Base-by-base conservation (phyloP, 495 filamentous ascomycete genomes). In the Penicillium chermesinum region DNA sequence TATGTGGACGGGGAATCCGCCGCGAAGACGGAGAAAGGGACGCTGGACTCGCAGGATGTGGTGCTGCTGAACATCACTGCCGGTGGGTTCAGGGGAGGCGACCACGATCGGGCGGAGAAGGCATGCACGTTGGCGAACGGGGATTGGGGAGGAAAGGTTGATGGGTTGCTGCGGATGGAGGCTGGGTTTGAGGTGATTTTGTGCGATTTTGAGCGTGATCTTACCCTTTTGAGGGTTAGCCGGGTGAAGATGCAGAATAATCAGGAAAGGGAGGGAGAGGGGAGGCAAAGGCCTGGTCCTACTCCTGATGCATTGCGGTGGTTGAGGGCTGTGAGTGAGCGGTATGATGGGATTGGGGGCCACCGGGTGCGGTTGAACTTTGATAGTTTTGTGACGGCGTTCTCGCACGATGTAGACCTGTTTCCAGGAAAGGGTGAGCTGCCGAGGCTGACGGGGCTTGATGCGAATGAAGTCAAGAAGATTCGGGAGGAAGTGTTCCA, bases 181-280 rank as follows among this genome's bases (percentile, higher is more conserved):
- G 77, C 75, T 20, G 84, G 84, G 0, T 86, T 86, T 44, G 84
- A 86, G 61, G 66, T 87, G 34, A 83, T 87, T 38, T 63, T 84
- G n/a, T 87, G 84, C 59, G 60, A 79, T 25, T 86, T 86, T 45
- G 62, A 63, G 35, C 59, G 76, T 14, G 66, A 67, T 41, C 32
- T 70, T 15, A 61, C 72, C 18, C 50, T 46, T 1, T 37, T 66
- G 2, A 54, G 63, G 0, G 64, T 67, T 5, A 60, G 53, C 5
- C 56, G 59, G 27, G 61, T 65, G 1, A 62, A 65, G 15, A 17
- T 38, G 2, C n/a, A 36, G 27, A 13, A 38, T 16, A 10, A 30
- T 4, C 25, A 30, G 4, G 25, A 30, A 10, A 30, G 25, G 25
- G 25, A 43, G 52, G 39, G 50, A 48, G 36, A 41, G 10, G 34